These are phyloP conservation scores for Herpotrichia juniperi DNA, from an alignment of 2,329 filamentous ascomycete species.

Conservation along the genomic window DNA sequence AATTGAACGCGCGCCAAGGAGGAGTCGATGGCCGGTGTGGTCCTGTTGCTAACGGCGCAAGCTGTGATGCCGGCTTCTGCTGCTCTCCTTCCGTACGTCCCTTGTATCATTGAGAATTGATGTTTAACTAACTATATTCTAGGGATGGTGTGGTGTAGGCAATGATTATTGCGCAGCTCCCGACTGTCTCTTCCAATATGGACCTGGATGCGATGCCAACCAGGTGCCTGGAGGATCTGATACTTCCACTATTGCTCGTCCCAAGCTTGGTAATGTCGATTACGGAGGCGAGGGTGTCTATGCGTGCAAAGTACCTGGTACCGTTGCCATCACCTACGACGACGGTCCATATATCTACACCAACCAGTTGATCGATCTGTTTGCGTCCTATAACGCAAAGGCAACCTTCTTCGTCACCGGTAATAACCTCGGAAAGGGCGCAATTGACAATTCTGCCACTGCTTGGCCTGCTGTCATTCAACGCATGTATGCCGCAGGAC, in stretches of 20 bases:
- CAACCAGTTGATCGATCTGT: constrained; percentile 63
- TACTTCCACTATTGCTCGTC: constrained; percentile 59
- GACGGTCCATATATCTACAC: constrained; percentile 70
- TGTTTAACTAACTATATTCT: constrained; percentile 5
- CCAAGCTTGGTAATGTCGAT: constrained; percentile 58
- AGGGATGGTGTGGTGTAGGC: constrained; percentile 60
- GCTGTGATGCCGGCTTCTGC: constrained; percentile 40
- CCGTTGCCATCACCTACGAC: constrained; percentile 70
- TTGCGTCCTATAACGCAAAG: constrained; percentile 64
- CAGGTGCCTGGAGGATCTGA: constrained; percentile 59
- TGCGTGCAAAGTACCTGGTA: constrained; percentile 58
- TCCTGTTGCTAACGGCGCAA: constrained; percentile 22
- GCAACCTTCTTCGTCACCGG: constrained; percentile 72
- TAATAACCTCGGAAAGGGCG: constrained; percentile 61
- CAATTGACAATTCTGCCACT: constrained; percentile 58
- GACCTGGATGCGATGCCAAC: constrained; percentile 66
- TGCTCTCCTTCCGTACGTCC: constrained; percentile 36
- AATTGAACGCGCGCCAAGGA: constrained; percentile 35
- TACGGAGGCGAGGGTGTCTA: constrained; percentile 66
- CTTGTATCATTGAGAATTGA: background rate
- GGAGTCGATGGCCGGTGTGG: constrained; percentile 41
- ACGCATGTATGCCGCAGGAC: constrained; percentile 60
- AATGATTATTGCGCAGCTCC: constrained; percentile 64
- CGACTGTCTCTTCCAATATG: constrained; percentile 66
- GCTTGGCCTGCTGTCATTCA: constrained; percentile 58